Evolutionary conservation across 441 rosid species (phyloP).

Genomic region (Mallotus repandus): DNA sequence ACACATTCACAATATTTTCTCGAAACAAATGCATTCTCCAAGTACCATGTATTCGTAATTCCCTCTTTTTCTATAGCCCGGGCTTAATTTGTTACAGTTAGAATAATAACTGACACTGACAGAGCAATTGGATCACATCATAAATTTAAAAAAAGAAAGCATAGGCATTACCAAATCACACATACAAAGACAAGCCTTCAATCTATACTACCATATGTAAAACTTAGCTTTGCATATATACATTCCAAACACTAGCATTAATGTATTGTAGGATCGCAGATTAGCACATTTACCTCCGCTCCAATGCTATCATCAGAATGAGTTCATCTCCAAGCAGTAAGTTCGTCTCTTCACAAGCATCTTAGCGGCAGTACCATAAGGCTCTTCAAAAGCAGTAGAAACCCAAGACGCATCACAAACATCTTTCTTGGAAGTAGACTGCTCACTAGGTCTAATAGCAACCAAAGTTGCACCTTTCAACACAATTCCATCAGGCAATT

Average conservation of each 20-base stretch:
- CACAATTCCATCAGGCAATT: conserved; percentile 73
- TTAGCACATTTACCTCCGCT: conserved; percentile 37
- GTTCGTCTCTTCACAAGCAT: conserved; percentile 83
- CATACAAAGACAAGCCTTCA: no score
- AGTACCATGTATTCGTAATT: neutral
- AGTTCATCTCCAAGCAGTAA: conserved; percentile 95
- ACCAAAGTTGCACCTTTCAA: conserved; percentile 91
- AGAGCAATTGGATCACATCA: no score
- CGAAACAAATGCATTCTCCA: neutral
- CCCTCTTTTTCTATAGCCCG: no score
- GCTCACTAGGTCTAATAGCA: conserved; percentile 82
- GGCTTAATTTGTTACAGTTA: no score
- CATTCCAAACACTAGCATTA: no score
- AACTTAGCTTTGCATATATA: no score
- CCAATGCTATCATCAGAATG: conserved; percentile 48
- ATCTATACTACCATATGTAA: no score
- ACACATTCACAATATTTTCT: neutral
- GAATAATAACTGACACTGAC: no score
- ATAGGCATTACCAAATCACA: no score
- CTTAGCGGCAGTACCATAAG: conserved; percentile 81
- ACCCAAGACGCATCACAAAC: conserved; percentile 70
- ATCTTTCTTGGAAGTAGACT: conserved; percentile 51
- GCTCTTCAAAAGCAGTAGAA: conserved; percentile 72
- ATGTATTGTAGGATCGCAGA: neutral
- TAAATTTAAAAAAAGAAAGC: no score